Evolutionary conservation across 2,329 filamentous ascomycete species (phyloP), one percentile per base, ranked within the genome.

Genomic region (Elsinoe arachidis): DNA sequence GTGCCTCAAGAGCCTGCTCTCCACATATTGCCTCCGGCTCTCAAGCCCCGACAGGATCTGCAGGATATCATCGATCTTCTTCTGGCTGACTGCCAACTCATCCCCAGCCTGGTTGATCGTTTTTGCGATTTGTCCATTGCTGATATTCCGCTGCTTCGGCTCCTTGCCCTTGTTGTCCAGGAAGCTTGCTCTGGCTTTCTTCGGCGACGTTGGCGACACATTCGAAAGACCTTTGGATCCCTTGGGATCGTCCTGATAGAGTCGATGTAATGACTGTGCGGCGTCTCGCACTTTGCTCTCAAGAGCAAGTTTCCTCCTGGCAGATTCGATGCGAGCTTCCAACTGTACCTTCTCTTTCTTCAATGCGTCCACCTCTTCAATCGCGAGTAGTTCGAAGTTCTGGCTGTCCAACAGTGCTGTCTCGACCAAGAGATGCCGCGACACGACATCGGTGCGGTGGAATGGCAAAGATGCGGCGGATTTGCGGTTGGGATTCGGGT

Each of bases 271-370:
- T 39, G 90, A 95, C 62, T 86, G 82, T 10, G 93, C 90, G 1
- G 93, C 93, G 78, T 97, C 92, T 65, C 90, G 87, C 65, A 96
- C 90, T 75, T 97, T 99, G 56, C 85, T 87, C 71, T 99, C 93
- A 46, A 97, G 84, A 33, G 85, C 84, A 37, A 99, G 79, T 72
- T 92, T 96, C 60, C 89, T 82, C 63, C 86, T 84, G 17, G 89
- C 85, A 37, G 88, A 85, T 61, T 92, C 88, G 63, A 96, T 85
- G n/a, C 89, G 86, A 67, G 85, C 82, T 23, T 80, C 78, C 52
- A 97, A 73, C 35, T 83, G 77, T 59, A 83, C 81, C 61, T 85
- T 82, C 75, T 96, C 89, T 70, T 90, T 95, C 78, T 97, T 99
- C 65, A 97, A 74, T 47, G 83, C 80, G 63, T 97, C 93, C 30